Evolutionary conservation across 2,329 filamentous ascomycete species (phyloP).

Genomic region (Ophiostoma sp.): DNA sequence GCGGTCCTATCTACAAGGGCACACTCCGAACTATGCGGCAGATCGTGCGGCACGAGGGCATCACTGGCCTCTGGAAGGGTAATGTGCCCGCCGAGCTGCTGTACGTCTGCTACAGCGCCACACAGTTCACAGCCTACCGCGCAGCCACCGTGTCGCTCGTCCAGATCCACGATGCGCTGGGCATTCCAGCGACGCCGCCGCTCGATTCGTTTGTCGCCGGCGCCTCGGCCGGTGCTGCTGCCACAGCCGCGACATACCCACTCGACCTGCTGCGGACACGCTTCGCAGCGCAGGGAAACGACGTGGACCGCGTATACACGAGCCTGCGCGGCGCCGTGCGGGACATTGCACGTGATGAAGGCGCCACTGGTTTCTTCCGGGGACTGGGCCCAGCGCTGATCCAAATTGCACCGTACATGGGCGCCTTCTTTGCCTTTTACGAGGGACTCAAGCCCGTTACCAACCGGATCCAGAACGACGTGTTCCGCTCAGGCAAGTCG

Average conservation of each 20-base stretch:
- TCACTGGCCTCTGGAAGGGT: conserved; percentile 91
- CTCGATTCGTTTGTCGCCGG: conserved; percentile 78
- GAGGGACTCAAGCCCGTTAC: conserved; percentile 53
- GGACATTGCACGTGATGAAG: conserved; percentile 72
- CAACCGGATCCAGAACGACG: not conserved
- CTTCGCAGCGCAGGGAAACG: conserved; percentile 86
- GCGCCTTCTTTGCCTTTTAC: conserved; percentile 87
- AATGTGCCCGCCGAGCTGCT: conserved; percentile 93
- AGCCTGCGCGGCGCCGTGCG: conserved; percentile 63
- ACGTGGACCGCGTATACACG: conserved; percentile 64
- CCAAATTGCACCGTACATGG: conserved; percentile 96
- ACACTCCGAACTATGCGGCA: conserved; percentile 68
- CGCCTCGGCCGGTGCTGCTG: conserved; percentile 72
- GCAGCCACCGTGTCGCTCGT: conserved; percentile 63
- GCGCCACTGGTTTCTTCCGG: conserved; percentile 74
- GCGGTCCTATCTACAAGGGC: conserved; percentile 61
- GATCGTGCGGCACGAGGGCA: conserved; percentile 74
- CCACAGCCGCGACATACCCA: conserved; percentile 82
- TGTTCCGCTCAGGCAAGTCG: not conserved
- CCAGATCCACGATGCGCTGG: conserved; percentile 35
- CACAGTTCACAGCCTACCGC: conserved; percentile 88
- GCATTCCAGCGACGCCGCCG: conserved; percentile 51
- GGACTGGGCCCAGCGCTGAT: conserved; percentile 74
- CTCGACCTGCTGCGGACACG: conserved; percentile 88
- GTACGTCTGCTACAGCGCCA: conserved; percentile 83